phyloP scores from a whole-genome alignment of 1,284 basidiomycete genomes.

The Puccinia coronata region DNA sequence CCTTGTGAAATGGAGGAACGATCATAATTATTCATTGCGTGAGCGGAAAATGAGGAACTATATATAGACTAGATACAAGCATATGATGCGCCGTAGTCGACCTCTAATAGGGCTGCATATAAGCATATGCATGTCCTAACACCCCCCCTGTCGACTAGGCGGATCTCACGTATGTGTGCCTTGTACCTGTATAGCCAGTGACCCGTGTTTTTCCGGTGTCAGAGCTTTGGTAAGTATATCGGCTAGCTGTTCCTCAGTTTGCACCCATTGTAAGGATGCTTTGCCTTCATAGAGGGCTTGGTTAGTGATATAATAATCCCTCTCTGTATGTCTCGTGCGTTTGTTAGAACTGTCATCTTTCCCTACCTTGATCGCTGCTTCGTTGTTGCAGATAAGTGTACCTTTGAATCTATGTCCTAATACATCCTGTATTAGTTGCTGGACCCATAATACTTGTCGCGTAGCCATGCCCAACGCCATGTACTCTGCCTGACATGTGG shows the following conservation, averaged over 20 bases:
- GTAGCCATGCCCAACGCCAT: conserved; percentile 11
- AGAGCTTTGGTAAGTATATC: neutral
- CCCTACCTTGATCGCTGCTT: neutral
- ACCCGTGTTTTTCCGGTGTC: neutral
- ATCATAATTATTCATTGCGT: too few species aligned
- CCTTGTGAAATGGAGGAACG: too few species aligned
- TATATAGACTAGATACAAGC: too few species aligned
- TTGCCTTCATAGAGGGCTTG: neutral
- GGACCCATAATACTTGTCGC: neutral
- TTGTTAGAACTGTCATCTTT: too few species aligned
- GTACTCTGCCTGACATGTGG: conserved; percentile 19
- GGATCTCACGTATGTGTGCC: too few species aligned
- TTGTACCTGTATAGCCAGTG: too few species aligned
- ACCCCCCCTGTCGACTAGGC: too few species aligned
- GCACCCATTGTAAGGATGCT: neutral
- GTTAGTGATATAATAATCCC: conserved; percentile 14
- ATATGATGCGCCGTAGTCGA: too few species aligned
- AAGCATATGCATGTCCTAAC: too few species aligned
- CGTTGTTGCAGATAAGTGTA: neutral
- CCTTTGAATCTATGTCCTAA: neutral
- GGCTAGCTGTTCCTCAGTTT: neutral
- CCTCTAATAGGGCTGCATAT: too few species aligned
- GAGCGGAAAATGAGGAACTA: too few species aligned
- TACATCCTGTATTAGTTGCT: neutral
- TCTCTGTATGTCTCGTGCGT: too few species aligned